These are phyloP conservation scores for Berberis vulgaris DNA, from an alignment of 164 flowering plant genomes.

Conservation along the genomic window DNA sequence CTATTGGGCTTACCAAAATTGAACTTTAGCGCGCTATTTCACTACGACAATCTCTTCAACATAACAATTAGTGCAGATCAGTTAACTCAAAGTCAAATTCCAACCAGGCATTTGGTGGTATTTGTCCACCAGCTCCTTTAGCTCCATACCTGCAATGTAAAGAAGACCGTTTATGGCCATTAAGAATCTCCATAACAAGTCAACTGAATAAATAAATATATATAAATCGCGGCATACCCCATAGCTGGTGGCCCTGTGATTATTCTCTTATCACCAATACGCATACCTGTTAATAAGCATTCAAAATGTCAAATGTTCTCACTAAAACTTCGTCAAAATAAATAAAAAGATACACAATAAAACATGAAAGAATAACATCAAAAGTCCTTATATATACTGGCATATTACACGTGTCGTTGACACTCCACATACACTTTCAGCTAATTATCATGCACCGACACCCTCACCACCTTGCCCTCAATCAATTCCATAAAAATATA, in stretches of 20 bases:
- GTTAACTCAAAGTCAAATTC: conserved; percentile 88
- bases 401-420: too few species aligned
- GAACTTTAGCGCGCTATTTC: not conserved
- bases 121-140: conserved; percentile 40
- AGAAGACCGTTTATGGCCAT: not conserved
- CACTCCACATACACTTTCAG: too few species aligned
- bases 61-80: conserved; percentile 25
- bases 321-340: not conserved
- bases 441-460: too few species aligned
- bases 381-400: not conserved
- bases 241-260: conserved; percentile 90
- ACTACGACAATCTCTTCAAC: not conserved
- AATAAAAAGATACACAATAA: not conserved
- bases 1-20: too few species aligned
- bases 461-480: too few species aligned
- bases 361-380: not conserved
- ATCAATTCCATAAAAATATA: too few species aligned
- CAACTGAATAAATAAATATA: not conserved
- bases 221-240: conserved; percentile 53
- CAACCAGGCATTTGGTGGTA: conserved; percentile 83
- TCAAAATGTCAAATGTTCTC: not conserved
- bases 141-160: conserved; percentile 60
- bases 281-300: conserved; percentile 58
- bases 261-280: conserved; percentile 88
- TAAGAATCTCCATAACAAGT: not conserved